Evolutionary conservation across 2,329 filamentous ascomycete species (phyloP), one percentile per base, ranked within the genome.

Genomic region (Aspergillus pseudotamarii): DNA sequence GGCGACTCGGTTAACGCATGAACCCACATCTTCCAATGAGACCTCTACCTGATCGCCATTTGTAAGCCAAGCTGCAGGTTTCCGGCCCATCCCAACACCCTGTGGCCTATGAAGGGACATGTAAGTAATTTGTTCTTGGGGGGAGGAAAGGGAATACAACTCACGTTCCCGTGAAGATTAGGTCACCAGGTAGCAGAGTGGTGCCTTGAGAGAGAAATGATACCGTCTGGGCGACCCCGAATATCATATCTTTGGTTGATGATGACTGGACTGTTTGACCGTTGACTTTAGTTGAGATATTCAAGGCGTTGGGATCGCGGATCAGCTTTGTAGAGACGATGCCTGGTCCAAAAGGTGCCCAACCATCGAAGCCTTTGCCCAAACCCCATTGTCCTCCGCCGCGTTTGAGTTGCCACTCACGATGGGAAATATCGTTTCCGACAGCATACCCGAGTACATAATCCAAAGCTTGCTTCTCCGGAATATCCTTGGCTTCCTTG

Each of bases 341-440:
- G 1, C 87, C 89, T 0, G 91, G 91, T 0, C 91, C 90, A 69
- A 86, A 89, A 0, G 90, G 91, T 6, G 89, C 90, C 88, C 90
- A 93, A 16, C 88, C 88, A 76, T 93, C 90, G 67, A 91, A 92
- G 3, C 89, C 88, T 76, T 93, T 93, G 43, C 89, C 90, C 16
- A 91, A 79, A 0, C 84, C 85, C 89, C 89, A 92, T 77, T 92
- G 90, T 1, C 88, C 85, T 19, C 88, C 88, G 19, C 89, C 89
- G 46, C 82, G 84, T 75, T 88, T 85, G 64, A 91, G 76, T 77
- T 92, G 90, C 89, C 90, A 93, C 67, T 92, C 89, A 46, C 91
- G 87, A 78, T 92, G 90, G 12, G 89, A 92, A n/a, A 94, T 85
- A 74, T 94, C 91, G 76, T 94, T 91, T 59, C 91, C 90, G 38